These are phyloP conservation scores for Hypoxylon lienhwacheense DNA, from an alignment of 495 filamentous ascomycete genomes.

Conservation along the genomic window DNA sequence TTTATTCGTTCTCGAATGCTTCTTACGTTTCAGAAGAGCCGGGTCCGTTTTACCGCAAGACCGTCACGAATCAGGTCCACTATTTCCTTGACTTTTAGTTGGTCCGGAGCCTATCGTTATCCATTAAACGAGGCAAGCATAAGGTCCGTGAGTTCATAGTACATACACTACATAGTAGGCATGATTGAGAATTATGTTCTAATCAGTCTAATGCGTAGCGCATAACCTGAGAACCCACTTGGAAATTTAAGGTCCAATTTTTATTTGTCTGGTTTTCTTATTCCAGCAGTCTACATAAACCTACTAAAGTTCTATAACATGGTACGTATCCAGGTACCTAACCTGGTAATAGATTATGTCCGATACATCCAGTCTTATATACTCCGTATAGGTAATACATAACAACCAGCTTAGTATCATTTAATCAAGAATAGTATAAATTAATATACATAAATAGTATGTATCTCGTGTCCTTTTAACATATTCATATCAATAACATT, in stretches of 20 bases:
- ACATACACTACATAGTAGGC: background rate
- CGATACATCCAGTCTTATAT: too few relatives aligned
- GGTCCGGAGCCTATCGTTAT: slow-evolving; percentile 28
- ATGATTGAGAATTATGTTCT: slow-evolving; percentile 1
- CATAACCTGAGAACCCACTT: slow-evolving; percentile 20
- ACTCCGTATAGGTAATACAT: too few relatives aligned
- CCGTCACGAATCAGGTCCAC: background rate
- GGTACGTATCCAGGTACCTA: too few relatives aligned
- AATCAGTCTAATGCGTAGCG: slow-evolving; percentile 24
- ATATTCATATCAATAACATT: too few relatives aligned
- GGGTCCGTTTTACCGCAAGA: background rate
- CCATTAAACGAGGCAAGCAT: slow-evolving; percentile 28
- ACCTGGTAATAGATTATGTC: too few relatives aligned
- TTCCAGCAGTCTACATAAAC: too few relatives aligned
- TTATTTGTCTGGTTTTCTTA: slow-evolving; percentile 6
- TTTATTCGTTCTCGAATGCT: slow-evolving; percentile 36
- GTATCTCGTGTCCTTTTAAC: too few relatives aligned
- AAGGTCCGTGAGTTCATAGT: slow-evolving; percentile 6
- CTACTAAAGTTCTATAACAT: too few relatives aligned
- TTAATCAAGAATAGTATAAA: too few relatives aligned
- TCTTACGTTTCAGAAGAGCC: slow-evolving; percentile 31
- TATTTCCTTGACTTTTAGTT: background rate
- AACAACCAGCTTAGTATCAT: too few relatives aligned
- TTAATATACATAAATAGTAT: too few relatives aligned
- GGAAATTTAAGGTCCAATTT: slow-evolving; percentile 22